Evolutionary conservation across 1,139 yeast species (phyloP).

Genomic region (Starmera stellimalicola): DNA sequence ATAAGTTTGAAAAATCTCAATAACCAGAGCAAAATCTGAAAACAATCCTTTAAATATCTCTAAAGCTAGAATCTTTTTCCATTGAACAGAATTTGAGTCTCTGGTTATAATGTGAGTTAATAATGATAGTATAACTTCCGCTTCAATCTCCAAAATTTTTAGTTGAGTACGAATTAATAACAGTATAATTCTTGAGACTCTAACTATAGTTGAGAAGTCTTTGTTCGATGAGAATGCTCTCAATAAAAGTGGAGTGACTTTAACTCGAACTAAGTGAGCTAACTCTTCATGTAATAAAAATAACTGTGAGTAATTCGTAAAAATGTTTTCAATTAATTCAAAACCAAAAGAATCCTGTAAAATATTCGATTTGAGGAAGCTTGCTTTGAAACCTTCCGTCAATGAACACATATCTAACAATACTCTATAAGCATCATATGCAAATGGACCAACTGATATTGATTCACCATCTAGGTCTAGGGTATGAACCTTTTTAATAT

Average conservation of each 20-base stretch:
- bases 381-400: constrained; percentile 50
- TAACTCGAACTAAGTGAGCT: constrained; percentile 51
- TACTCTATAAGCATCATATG: constrained; percentile 62
- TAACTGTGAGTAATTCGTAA: constrained; percentile 42
- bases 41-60: constrained; percentile 62
- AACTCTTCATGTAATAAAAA: constrained; percentile 59
- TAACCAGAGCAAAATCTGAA: constrained; percentile 43
- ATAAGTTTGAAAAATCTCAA: constrained; percentile 48
- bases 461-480: constrained; percentile 35
- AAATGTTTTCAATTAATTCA: constrained; percentile 64
- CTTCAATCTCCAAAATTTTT: constrained; percentile 55
- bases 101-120: constrained; percentile 55
- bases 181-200: constrained; percentile 65
- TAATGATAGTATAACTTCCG: constrained; percentile 70
- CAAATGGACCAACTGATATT: constrained; percentile 37
- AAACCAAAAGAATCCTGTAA: constrained; percentile 64
- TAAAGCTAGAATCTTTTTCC: constrained; percentile 68
- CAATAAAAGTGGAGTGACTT: constrained; percentile 66
- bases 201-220: constrained; percentile 57
- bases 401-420: constrained; percentile 64
- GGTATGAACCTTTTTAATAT: constrained; percentile 19
- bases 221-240: constrained; percentile 53
- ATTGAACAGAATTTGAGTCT: constrained; percentile 40
- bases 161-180: constrained; percentile 55
- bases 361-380: constrained; percentile 40